Evolutionary conservation across 1,284 basidiomycete species (phyloP).

Genomic region (Wolfiporia cocos): DNA sequence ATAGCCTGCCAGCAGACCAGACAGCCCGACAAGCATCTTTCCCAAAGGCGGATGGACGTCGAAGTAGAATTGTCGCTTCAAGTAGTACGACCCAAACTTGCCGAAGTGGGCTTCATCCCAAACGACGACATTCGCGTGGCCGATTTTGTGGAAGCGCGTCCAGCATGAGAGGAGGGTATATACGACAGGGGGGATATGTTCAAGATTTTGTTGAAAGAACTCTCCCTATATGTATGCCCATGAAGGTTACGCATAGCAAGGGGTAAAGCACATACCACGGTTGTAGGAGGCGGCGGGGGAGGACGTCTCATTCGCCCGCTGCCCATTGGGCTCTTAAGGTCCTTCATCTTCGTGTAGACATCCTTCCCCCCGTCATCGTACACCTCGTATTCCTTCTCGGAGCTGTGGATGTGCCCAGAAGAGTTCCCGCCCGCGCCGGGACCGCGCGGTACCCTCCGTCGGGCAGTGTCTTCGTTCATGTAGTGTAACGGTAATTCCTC

Average conservation of each 20-base stretch:
- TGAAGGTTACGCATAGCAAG: constrained; percentile 2
- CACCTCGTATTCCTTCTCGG: constrained; percentile 28
- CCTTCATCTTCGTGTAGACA: constrained; percentile 60
- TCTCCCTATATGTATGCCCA: constrained; percentile 46
- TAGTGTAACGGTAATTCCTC: constrained; percentile 65
- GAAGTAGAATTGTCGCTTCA: constrained; percentile 95
- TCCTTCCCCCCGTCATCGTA: constrained; percentile 71
- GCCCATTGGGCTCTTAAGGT: constrained; percentile 40
- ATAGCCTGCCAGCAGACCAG: constrained; percentile 88
- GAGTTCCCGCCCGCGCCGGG: constrained; percentile 32
- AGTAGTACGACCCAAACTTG: constrained; percentile 94
- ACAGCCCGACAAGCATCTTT: constrained; percentile 97
- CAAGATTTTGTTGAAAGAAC: constrained; percentile 77
- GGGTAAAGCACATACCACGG: constrained; percentile 46
- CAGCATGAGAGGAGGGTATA: constrained; percentile 93
- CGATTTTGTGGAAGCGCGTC: constrained; percentile 94
- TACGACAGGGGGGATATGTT: constrained; percentile 75
- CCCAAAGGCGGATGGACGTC: constrained; percentile 98
- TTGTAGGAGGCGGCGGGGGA: constrained; percentile 62
- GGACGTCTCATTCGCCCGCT: constrained; percentile 58
- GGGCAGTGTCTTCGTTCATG: constrained; percentile 65
- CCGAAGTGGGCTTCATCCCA: constrained; percentile 99
- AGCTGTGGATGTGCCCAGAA: constrained; percentile 27
- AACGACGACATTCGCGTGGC: constrained; percentile 81
- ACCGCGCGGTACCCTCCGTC: constrained; percentile 48